Evolutionary conservation across 2,329 filamentous ascomycete species (phyloP).

Genomic region (Colletotrichum aenigma): DNA sequence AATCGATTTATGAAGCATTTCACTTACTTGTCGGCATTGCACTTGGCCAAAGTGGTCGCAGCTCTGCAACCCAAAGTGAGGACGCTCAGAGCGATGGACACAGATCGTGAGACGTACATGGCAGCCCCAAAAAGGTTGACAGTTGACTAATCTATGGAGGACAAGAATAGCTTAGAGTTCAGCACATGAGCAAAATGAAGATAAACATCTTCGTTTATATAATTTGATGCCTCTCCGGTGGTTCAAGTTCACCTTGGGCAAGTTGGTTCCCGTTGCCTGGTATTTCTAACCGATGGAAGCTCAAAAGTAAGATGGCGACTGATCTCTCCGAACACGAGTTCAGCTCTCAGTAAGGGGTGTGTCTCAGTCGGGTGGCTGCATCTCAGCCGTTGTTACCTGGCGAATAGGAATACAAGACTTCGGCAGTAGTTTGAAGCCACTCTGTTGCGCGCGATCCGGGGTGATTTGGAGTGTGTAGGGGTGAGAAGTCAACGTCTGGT

Average conservation of each 20-base stretch:
- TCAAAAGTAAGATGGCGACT: slow-evolving; percentile 23
- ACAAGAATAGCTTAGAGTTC: background rate
- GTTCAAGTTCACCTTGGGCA: background rate
- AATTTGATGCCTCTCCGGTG: background rate
- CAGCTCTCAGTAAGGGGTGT: background rate
- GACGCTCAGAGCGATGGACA: background rate
- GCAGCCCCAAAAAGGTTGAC: background rate
- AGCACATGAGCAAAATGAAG: background rate
- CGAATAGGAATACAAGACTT: background rate
- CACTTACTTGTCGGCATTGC: slow-evolving; percentile 1
- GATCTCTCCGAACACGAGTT: slow-evolving; percentile 1
- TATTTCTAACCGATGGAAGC: background rate
- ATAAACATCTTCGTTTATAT: background rate
- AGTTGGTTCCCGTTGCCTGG: background rate
- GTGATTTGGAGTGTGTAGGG: background rate
- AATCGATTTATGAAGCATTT: background rate
- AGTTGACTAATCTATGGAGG: background rate
- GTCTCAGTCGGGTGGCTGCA: background rate
- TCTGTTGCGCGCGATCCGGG: background rate
- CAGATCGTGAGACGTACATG: background rate
- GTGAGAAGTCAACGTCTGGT: background rate
- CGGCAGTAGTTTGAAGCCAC: background rate
- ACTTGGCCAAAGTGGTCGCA: background rate
- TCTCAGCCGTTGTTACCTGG: background rate
- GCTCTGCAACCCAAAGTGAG: background rate